phyloP scores from a whole-genome alignment of 495 filamentous ascomycete species.

The Aspergillus leporis region DNA sequence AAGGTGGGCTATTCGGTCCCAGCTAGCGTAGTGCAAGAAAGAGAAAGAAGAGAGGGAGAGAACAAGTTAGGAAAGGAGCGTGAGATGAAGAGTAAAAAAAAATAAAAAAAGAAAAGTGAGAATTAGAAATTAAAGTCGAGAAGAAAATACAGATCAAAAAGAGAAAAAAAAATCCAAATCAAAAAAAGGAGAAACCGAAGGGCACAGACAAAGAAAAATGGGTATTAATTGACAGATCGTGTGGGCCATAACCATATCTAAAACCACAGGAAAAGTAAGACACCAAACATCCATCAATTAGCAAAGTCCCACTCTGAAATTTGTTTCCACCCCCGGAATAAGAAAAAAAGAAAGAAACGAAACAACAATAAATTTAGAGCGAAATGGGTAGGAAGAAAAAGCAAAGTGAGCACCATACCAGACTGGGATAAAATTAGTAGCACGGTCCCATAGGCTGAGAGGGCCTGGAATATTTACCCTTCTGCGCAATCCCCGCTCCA shows the following conservation, averaged over 20 bases:
- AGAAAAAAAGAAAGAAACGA: background rate
- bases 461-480: slow-evolving; percentile 16
- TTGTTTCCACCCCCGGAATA: background rate
- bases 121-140: slow-evolving; percentile 11
- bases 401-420: slow-evolving; percentile 15
- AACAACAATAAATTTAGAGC: background rate
- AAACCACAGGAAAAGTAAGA: slow-evolving; percentile 4
- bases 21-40: background rate
- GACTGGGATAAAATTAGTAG: slow-evolving; percentile 24
- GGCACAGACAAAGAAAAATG: slow-evolving; percentile 16
- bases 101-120: slow-evolving; percentile 15
- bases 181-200: background rate
- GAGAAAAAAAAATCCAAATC: background rate
- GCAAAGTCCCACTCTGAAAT: background rate
- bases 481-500: slow-evolving; percentile 23
- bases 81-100: slow-evolving; percentile 21
- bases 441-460: slow-evolving; percentile 11
- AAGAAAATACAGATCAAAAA: slow-evolving; percentile 13
- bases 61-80: background rate
- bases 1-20: background rate
- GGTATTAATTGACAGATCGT: slow-evolving; percentile 2
- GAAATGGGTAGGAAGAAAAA: slow-evolving; percentile 6
- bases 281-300: background rate
- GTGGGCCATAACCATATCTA: slow-evolving; percentile 6
- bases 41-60: slow-evolving; percentile 20